Conservation (phyloP, 139 green algal genomes). For the Trebouxia sp. region DNA sequence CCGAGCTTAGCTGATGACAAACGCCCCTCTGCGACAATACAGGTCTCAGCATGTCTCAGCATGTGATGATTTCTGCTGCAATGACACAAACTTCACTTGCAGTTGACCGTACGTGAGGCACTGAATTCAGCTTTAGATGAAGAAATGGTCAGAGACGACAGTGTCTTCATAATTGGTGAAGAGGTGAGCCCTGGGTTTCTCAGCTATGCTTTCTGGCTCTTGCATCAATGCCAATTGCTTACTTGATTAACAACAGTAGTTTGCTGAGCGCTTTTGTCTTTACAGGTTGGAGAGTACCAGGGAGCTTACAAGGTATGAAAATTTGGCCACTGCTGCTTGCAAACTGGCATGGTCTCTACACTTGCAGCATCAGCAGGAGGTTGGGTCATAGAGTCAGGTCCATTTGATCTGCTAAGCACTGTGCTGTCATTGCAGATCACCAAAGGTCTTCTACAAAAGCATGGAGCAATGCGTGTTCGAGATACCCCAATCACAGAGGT, state of each 20-base stretch:
- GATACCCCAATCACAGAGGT: slow-evolving; percentile 99
- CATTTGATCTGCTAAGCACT: neutral
- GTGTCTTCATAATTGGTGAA: slow-evolving; percentile 96
- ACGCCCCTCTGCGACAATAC: too few species aligned
- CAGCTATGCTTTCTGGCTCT: neutral
- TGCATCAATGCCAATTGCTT: neutral
- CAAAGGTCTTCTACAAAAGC: slow-evolving; percentile 92
- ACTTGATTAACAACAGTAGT: neutral
- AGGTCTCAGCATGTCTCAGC: too few species aligned
- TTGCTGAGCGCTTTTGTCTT: too few species aligned
- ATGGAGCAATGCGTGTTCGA: slow-evolving; percentile 88
- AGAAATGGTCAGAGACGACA: slow-evolving; percentile 92
- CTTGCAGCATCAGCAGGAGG: too few species aligned
- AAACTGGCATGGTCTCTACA: too few species aligned
- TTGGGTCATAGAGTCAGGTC: too few species aligned
- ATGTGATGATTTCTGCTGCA: neutral
- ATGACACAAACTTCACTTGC: slow-evolving; percentile 6
- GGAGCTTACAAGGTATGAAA: slow-evolving; percentile 95
- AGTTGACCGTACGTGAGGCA: slow-evolving; percentile 97
- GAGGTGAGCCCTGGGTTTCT: slow-evolving; percentile 69
- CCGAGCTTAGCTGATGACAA: neutral
- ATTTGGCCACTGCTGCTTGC: too few species aligned
- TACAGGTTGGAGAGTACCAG: slow-evolving; percentile 94
- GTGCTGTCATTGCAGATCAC: slow-evolving; percentile 78
- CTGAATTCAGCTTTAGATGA: slow-evolving; percentile 97